Evolutionary conservation across 441 rosid species (phyloP).

Genomic region (Erodium moschatum): DNA sequence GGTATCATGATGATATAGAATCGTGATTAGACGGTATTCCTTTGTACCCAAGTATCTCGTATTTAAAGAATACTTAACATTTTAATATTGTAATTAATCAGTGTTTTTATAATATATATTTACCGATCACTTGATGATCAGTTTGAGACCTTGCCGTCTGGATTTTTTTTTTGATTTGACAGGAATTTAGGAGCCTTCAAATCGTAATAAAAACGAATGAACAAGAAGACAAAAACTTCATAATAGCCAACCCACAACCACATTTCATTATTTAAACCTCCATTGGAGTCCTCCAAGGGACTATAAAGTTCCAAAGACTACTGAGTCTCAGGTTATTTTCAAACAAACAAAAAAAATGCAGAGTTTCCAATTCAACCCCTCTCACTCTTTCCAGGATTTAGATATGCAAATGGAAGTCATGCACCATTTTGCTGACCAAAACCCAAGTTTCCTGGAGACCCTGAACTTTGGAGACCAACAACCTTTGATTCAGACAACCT

Average conservation of each 20-base stretch:
- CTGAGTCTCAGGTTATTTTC: not conserved
- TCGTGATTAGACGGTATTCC: too few relatives aligned
- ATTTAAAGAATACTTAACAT: too few relatives aligned
- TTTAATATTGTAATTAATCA: too few relatives aligned
- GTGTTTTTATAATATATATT: too few relatives aligned
- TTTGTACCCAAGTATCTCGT: too few relatives aligned
- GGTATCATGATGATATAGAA: too few relatives aligned
- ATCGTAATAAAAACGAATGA: not conserved
- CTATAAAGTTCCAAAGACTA: not conserved
- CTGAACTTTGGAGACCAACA: slow-evolving; percentile 1
- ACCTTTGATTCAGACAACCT: slow-evolving; percentile 7
- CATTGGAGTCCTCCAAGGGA: slow-evolving; percentile 8
- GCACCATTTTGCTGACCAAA: slow-evolving; percentile 7
- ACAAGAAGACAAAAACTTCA: not conserved
- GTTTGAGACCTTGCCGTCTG: too few relatives aligned
- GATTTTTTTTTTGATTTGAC: too few relatives aligned
- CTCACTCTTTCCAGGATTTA: not conserved
- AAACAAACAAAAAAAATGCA: not conserved
- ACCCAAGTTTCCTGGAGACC: not conserved
- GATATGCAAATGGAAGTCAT: slow-evolving; percentile 8
- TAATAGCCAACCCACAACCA: not conserved
- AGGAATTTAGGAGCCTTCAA: too few relatives aligned
- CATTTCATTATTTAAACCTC: not conserved
- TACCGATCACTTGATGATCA: too few relatives aligned
- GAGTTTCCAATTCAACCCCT: not conserved